Percentiles rank a stretch among this genome's conserved stretches.
phyloP scores from a whole-genome alignment of 352 stramenopile genomes.

The Chrysophaeum taylorii region DNA sequence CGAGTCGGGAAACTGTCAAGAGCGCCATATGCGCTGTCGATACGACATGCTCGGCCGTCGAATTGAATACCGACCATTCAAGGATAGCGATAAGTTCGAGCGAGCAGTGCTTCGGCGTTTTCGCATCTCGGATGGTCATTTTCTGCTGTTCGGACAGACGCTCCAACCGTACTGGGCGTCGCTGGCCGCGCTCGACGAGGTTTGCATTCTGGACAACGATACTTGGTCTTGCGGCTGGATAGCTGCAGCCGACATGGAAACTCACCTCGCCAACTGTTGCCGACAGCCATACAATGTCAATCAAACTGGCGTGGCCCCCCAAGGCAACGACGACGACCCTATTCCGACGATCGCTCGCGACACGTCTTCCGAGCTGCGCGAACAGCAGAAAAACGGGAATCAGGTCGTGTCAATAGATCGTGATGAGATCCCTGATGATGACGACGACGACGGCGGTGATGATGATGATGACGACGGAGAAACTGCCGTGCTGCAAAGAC shows the following conservation, averaged over 20 bases:
- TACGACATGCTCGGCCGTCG: constrained; percentile 5
- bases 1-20: neutral
- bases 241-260: neutral
- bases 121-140: too few species aligned
- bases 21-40: neutral
- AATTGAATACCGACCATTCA: neutral
- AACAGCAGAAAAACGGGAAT: too few species aligned
- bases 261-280: constrained; percentile 10
- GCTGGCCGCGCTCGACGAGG: neutral
- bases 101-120: too few species aligned
- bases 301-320: too few species aligned
- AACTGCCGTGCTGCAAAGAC: neutral
- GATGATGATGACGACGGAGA: too few species aligned
- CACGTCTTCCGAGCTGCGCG: too few species aligned
- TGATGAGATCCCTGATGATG: too few species aligned
- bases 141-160: neutral
- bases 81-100: too few species aligned
- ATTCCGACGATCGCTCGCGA: too few species aligned
- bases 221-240: constrained; percentile 7
- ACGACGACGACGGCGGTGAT: too few species aligned
- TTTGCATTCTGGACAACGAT: neutral
- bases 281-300: too few species aligned
- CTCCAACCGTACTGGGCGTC: neutral
- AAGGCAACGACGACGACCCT: neutral
- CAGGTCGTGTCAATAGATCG: too few species aligned